Percentiles rank a stretch among this genome's conserved stretches.
phyloP scores from a whole-genome alignment of 805 yeast species.

The Candida maris region DNA sequence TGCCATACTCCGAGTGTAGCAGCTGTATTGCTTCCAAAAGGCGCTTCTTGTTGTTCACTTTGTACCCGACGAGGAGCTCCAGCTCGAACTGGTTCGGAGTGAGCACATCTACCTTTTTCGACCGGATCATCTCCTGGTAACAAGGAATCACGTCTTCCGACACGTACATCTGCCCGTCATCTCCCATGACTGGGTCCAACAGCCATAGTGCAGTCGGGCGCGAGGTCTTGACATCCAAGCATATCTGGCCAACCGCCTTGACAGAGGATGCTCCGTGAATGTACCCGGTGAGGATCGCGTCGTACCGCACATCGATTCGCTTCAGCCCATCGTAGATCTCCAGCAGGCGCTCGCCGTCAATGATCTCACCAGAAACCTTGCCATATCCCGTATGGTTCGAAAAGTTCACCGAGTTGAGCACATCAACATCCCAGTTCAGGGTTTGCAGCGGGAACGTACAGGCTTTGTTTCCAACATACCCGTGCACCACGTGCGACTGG shows the following conservation, averaged over 20 bases:
- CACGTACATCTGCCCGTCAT: slow-evolving; percentile 68
- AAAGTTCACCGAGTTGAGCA: slow-evolving; percentile 58
- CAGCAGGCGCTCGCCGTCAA: slow-evolving; percentile 38
- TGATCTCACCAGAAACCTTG: slow-evolving; percentile 44
- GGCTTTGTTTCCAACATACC: slow-evolving; percentile 69
- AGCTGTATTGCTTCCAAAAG: slow-evolving; percentile 44
- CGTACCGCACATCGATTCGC: slow-evolving; percentile 36
- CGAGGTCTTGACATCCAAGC: slow-evolving; percentile 32
- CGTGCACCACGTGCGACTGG: slow-evolving; percentile 71
- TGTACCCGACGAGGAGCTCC: slow-evolving; percentile 51
- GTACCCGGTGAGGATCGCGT: slow-evolving; percentile 65
- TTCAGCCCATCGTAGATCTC: slow-evolving; percentile 38
- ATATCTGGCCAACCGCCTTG: slow-evolving; percentile 37
- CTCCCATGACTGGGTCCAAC: slow-evolving; percentile 80
- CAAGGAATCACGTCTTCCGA: slow-evolving; percentile 55
- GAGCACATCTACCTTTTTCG: slow-evolving; percentile 57
- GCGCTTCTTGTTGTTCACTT: slow-evolving; percentile 36
- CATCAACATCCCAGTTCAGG: slow-evolving; percentile 69
- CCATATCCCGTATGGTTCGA: slow-evolving; percentile 76
- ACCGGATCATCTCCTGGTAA: slow-evolving; percentile 43
- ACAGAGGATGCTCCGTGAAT: slow-evolving; percentile 56
- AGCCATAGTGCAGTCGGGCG: slow-evolving; percentile 46
- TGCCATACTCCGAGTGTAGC: slow-evolving; percentile 46
- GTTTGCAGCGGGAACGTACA: slow-evolving; percentile 62
- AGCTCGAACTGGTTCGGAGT: slow-evolving; percentile 93